A percentile compares a stretch with the other conserved stretches of the same genome.
Evolutionary conservation across 1,284 basidiomycete genomes (phyloP).

Genomic region (Trametes polyzona): DNA sequence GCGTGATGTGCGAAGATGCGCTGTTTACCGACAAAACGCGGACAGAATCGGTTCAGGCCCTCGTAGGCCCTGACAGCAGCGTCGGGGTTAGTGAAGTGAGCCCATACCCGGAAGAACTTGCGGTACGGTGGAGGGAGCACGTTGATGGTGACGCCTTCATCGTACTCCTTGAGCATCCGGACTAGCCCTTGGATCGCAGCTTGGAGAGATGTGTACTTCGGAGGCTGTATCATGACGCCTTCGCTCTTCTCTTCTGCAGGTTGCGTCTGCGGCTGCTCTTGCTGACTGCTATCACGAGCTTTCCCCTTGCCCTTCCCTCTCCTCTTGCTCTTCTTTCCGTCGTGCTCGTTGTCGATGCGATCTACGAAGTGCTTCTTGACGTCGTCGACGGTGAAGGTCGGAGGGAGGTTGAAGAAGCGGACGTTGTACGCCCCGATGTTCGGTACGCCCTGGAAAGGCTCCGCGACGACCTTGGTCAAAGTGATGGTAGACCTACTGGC

Average conservation of each 20-base stretch:
- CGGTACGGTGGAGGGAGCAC: slow-evolving; percentile 55
- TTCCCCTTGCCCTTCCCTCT: not conserved
- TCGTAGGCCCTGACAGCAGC: slow-evolving; percentile 54
- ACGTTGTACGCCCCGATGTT: slow-evolving; percentile 59
- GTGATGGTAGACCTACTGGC: slow-evolving; percentile 41
- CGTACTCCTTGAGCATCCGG: slow-evolving; percentile 42
- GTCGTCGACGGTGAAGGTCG: slow-evolving; percentile 43
- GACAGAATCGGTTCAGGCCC: slow-evolving; percentile 47
- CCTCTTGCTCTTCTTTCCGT: not conserved
- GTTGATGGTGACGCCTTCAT: slow-evolving; percentile 47
- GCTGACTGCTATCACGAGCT: not conserved
- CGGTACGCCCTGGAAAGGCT: slow-evolving; percentile 57
- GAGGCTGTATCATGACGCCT: slow-evolving; percentile 53
- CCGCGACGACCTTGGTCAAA: slow-evolving; percentile 46
- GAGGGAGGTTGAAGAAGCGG: slow-evolving; percentile 56
- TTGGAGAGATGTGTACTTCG: slow-evolving; percentile 50
- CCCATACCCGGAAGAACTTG: slow-evolving; percentile 55
- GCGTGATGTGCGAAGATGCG: slow-evolving; percentile 53
- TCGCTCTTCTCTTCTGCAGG: slow-evolving; percentile 30
- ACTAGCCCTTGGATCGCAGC: slow-evolving; percentile 46
- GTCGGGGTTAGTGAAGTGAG: slow-evolving; percentile 49
- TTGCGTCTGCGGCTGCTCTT: not conserved
- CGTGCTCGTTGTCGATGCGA: not conserved
- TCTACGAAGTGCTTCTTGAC: slow-evolving; percentile 37
- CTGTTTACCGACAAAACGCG: slow-evolving; percentile 46